Evolutionary conservation across 768 basidiomycete genomes (phyloP).

Genomic region (Boletus rufocinnamomeus): DNA sequence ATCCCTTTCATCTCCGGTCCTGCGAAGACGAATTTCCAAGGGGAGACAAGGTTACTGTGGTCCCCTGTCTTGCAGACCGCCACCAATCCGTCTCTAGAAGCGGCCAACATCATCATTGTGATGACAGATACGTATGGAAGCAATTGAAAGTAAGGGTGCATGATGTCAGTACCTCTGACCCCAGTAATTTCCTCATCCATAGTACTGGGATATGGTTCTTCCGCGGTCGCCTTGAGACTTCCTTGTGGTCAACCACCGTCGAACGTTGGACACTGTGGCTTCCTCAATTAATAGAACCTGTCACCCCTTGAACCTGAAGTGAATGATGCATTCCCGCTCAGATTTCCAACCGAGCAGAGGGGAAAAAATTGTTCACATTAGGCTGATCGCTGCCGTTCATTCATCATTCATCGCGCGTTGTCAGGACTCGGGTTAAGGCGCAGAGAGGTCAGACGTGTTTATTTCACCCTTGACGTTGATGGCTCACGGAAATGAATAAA

Average conservation of each 20-base stretch:
- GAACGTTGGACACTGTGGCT: conserved; percentile 6
- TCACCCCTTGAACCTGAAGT: conserved; percentile 8
- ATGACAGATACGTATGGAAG: conserved; percentile 15
- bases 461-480: conserved; percentile 27
- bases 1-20: conserved; percentile 29
- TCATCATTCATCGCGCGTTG: conserved; percentile 12
- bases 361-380: conserved; percentile 19
- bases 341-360: conserved; percentile 13
- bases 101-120: conserved; percentile 16
- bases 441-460: conserved; percentile 22
- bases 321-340: conserved; percentile 3
- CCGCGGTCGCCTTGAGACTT: conserved; percentile 31
- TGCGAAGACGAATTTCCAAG: conserved; percentile 21
- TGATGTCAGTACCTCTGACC: conserved; percentile 9
- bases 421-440: conserved; percentile 6
- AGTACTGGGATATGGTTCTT: conserved; percentile 4
- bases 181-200: conserved; percentile 17
- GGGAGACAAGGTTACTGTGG: conserved; percentile 13
- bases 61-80: conserved; percentile 18
- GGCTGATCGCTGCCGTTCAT: conserved; percentile 22
- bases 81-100: conserved; percentile 20
- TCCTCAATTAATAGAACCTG: conserved; percentile 28
- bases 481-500: conserved; percentile 33
- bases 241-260: conserved; percentile 21
- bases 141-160: conserved; percentile 13